A percentile compares a stretch with the other conserved stretches of the same genome.
Conservation (phyloP, 768 basidiomycete genomes). For the Hygrocybe coccinea region DNA sequence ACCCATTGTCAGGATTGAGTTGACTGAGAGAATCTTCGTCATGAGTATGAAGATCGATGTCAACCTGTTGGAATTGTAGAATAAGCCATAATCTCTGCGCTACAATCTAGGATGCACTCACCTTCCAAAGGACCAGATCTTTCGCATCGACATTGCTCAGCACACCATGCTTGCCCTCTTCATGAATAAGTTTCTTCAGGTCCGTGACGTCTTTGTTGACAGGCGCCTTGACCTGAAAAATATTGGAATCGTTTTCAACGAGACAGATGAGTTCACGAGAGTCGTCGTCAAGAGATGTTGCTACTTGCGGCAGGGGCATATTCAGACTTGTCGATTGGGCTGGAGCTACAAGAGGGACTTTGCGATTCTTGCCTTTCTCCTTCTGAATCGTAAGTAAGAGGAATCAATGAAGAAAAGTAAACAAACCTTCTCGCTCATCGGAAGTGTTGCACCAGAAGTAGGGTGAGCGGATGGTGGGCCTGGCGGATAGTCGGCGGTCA, state of each 20-base stretch:
- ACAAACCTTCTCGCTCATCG: no score
- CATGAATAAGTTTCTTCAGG: not conserved
- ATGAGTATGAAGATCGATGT: no score
- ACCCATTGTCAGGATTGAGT: no score
- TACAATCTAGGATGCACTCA: not conserved
- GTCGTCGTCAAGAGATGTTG: no score
- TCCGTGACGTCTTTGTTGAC: not conserved
- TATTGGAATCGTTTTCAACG: not conserved
- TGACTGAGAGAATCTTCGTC: no score
- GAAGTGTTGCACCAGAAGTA: no score
- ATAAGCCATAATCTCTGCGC: not conserved
- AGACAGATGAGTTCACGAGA: not conserved
- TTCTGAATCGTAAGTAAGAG: not conserved
- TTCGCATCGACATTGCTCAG: not conserved
- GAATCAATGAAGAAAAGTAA: no score
- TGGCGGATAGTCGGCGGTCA: no score
- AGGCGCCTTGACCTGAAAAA: not conserved
- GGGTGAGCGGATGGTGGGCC: no score
- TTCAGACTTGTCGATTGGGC: no score
- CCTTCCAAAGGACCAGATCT: not conserved
- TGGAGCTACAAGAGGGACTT: not conserved
- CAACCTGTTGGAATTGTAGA: no score
- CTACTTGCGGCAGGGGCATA: no score
- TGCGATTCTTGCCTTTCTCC: not conserved
- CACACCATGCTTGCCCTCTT: not conserved